Percentiles rank a stretch among this genome's conserved stretches.
These are phyloP conservation scores for Candida smagusa DNA, from an alignment of 1,139 yeast genomes.

Conservation along the genomic window DNA sequence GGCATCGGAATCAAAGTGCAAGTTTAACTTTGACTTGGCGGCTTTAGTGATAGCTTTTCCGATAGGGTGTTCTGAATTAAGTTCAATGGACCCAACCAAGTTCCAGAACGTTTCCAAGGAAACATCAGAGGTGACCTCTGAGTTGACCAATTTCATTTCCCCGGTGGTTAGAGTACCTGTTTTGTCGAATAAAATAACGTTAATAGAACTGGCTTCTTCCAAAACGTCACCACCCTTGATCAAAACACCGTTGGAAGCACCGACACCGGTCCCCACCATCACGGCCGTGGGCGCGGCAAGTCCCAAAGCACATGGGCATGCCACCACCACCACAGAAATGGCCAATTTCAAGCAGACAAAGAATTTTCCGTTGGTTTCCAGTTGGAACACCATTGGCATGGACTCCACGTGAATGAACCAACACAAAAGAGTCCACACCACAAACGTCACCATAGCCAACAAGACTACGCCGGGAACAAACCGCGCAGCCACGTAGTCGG, in stretches of 20 bases:
- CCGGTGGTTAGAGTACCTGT: conserved; percentile 96
- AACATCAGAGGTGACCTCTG: conserved; percentile 5
- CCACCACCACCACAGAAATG: conserved; percentile 93
- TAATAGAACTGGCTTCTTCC: conserved; percentile 66
- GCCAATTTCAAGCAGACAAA: conserved; percentile 75
- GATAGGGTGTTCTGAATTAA: conserved; percentile 82
- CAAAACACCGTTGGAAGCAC: conserved; percentile 84
- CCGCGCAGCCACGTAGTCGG: conserved; percentile 79
- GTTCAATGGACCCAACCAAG: conserved; percentile 61
- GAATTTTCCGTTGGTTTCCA: conserved; percentile 53
- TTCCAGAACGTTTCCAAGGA: conserved; percentile 47
- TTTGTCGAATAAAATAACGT: conserved; percentile 81
- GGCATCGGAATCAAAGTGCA: conserved; percentile 33
- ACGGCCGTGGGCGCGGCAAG: conserved; percentile 97
- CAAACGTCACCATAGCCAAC: conserved; percentile 63
- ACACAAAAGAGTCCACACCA: conserved; percentile 57
- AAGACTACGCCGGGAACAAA: conserved; percentile 77
- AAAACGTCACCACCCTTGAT: conserved; percentile 92
- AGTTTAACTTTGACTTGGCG: conserved; percentile 23
- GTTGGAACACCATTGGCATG: conserved; percentile 56
- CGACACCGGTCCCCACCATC: conserved; percentile 98
- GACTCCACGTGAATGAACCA: conserved; percentile 26
- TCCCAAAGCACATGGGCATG: conserved; percentile 97
- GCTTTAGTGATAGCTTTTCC: conserved; percentile 62
- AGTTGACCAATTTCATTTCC: conserved; percentile 54